A percentile compares a stretch with the other conserved stretches of the same genome.
phyloP scores from a whole-genome alignment of 2,329 filamentous ascomycete genomes.

The Rutstroemia sp. region DNA sequence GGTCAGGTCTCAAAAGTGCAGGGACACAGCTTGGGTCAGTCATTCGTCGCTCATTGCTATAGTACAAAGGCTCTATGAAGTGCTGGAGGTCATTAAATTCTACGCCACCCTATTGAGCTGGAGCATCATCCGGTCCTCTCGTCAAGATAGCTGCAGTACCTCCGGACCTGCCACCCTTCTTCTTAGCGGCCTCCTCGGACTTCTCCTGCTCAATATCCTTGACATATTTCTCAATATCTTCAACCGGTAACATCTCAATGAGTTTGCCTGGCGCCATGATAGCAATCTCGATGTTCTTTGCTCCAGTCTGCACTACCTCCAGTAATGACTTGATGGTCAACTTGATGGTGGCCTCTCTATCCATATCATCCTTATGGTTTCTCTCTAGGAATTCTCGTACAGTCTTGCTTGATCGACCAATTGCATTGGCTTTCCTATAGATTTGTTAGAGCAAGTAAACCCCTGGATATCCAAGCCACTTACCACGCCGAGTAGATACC shows the following conservation, averaged over 20 bases:
- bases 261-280: conserved; percentile 90
- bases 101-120: conserved; percentile 15
- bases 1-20: not conserved
- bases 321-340: conserved; percentile 96
- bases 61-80: conserved; percentile 28
- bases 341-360: conserved; percentile 90
- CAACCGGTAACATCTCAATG: conserved; percentile 88
- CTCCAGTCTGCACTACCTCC: conserved; percentile 96
- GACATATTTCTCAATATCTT: conserved; percentile 95
- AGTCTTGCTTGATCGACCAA: conserved; percentile 96
- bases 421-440: conserved; percentile 94
- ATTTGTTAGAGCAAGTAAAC: conserved; percentile 11
- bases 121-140: conserved; percentile 40
- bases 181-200: conserved; percentile 95
- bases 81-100: conserved; percentile 15
- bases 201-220: conserved; percentile 99
- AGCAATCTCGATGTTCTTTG: conserved; percentile 99
- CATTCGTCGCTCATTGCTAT: conserved; percentile 29
- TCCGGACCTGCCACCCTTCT: conserved; percentile 76
- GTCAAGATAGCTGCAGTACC: conserved; percentile 70
- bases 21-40: not conserved
- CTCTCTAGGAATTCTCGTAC: conserved; percentile 97
- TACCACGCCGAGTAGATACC: conserved; percentile 99
- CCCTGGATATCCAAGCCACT: conserved; percentile 23
- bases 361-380: conserved; percentile 98